phyloP scores from a whole-genome alignment of 179 eudicot species.

The Gypsophila paniculata region DNA sequence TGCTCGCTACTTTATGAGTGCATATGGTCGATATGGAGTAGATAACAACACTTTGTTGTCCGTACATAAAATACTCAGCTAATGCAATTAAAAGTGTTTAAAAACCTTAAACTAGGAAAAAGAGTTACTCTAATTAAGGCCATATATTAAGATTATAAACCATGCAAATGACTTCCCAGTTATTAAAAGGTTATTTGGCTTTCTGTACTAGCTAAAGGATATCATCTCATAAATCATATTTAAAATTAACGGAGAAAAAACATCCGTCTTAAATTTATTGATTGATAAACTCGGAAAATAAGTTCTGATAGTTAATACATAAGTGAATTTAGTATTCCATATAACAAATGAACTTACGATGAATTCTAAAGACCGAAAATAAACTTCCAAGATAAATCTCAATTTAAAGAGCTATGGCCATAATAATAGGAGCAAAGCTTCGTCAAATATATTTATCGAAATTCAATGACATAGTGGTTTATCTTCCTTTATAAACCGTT shows the following conservation, averaged over 20 bases:
- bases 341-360: too few relatives aligned
- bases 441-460: too few relatives aligned
- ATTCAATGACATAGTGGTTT: too few relatives aligned
- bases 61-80: neutral
- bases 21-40: too few relatives aligned
- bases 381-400: too few relatives aligned
- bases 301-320: neutral
- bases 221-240: neutral
- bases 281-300: neutral
- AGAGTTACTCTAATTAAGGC: neutral
- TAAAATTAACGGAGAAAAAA: neutral
- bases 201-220: conserved; percentile 28
- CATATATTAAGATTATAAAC: conserved; percentile 3
- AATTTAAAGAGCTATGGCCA: too few relatives aligned
- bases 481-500: too few relatives aligned
- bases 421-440: too few relatives aligned
- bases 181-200: conserved; percentile 30
- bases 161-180: conserved; percentile 24
- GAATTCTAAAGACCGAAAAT: too few relatives aligned
- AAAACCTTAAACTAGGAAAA: neutral
- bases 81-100: neutral
- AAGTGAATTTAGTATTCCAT: too few relatives aligned
- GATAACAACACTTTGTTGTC: too few relatives aligned
- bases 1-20: neutral
- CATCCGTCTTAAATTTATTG: neutral